Conservation (phyloP, 768 basidiomycete genomes). For the Mycena filopes region DNA sequence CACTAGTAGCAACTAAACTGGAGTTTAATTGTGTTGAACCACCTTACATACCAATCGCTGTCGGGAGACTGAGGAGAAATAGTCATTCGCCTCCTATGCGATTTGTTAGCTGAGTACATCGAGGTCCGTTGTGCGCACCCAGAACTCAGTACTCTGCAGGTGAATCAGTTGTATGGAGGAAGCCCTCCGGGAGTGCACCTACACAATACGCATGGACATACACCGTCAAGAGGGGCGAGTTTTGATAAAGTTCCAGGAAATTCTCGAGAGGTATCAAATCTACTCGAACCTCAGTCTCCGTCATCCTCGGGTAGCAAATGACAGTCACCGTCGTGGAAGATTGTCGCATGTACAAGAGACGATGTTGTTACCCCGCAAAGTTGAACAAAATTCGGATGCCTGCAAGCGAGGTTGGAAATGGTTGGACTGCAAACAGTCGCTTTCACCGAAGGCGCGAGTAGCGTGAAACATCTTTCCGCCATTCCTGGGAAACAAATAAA, state of each 20-base stretch:
- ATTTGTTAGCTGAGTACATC: not conserved
- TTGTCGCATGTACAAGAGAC: not conserved
- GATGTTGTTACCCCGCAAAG: not conserved
- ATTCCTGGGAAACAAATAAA: not conserved
- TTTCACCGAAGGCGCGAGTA: not conserved
- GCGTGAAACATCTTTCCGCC: slow-evolving; percentile 2
- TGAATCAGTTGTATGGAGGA: not conserved
- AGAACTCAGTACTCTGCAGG: not conserved
- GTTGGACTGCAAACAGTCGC: not conserved
- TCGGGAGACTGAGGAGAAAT: not conserved
- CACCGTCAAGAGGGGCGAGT: not conserved
- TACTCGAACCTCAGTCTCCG: not conserved
- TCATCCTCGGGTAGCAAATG: not conserved
- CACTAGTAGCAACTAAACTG: not conserved
- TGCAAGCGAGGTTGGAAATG: not conserved
- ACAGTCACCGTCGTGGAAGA: not conserved
- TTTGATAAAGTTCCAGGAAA: not conserved
- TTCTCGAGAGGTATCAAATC: not conserved
- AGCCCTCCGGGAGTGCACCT: not conserved
- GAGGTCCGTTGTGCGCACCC: not conserved
- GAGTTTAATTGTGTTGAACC: not conserved
- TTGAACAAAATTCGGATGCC: not conserved
- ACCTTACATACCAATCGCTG: not conserved
- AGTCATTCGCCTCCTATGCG: not conserved
- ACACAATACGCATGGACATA: not conserved